phyloP scores from a whole-genome alignment of 345 rosid species.

The Theobroma cacao region DNA sequence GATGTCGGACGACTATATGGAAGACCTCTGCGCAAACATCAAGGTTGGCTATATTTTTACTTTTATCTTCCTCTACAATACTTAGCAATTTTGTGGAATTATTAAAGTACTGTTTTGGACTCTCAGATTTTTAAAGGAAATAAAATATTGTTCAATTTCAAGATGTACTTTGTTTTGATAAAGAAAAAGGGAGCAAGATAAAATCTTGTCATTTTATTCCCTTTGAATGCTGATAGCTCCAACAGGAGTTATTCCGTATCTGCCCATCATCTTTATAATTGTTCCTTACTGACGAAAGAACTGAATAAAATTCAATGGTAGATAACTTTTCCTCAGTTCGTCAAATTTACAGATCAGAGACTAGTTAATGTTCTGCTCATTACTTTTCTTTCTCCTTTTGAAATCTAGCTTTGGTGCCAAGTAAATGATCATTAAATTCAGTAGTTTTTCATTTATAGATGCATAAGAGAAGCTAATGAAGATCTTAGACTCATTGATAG shows the following conservation, averaged over 20 bases:
- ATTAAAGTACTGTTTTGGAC: not conserved
- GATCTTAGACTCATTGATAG: not conserved
- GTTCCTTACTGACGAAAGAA: not conserved
- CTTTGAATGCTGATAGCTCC: not conserved
- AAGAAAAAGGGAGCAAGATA: not conserved
- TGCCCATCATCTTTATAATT: not conserved
- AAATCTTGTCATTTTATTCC: not conserved
- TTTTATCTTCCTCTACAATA: not conserved
- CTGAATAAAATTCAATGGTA: not conserved
- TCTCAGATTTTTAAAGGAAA: not conserved
- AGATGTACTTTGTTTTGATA: not conserved
- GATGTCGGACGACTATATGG: slow-evolving; percentile 67
- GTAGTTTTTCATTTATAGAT: not conserved
- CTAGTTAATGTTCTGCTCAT: not conserved
- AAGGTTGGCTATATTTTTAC: slow-evolving; percentile 47
- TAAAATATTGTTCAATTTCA: not conserved
- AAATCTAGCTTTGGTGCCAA: not conserved
- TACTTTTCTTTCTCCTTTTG: not conserved
- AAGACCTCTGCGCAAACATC: slow-evolving; percentile 63
- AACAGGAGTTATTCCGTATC: not conserved
- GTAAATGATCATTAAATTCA: not conserved
- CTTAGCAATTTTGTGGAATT: not conserved
- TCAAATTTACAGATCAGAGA: not conserved
- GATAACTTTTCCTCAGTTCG: not conserved
- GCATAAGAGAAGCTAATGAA: not conserved